phyloP scores from a whole-genome alignment of 192 early-diverging fungal genomes.

The Oehlia diaphana region DNA sequence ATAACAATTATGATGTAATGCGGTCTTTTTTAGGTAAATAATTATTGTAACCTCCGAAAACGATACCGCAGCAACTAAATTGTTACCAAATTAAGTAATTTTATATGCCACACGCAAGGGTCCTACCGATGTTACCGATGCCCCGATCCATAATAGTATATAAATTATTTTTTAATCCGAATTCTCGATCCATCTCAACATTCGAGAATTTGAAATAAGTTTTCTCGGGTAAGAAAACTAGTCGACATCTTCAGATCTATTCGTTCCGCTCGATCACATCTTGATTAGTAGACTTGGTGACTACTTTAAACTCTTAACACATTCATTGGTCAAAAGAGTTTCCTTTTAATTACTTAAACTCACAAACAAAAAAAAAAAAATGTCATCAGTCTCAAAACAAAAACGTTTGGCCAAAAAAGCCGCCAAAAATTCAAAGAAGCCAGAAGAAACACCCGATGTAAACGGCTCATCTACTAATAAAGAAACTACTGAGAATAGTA shows the following conservation, averaged over 20 bases:
- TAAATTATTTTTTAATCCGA: too few species aligned
- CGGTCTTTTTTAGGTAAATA: too few species aligned
- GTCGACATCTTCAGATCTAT: not conserved
- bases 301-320: not conserved
- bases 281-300: not conserved
- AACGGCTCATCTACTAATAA: constrained; percentile 38
- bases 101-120: too few species aligned
- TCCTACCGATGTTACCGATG: too few species aligned
- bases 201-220: not conserved
- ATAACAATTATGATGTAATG: too few species aligned
- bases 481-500: constrained; percentile 13
- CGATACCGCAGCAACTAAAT: too few species aligned
- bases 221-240: constrained; percentile 1
- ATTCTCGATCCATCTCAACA: not conserved
- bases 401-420: constrained; percentile 79
- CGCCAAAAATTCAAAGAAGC: constrained; percentile 44
- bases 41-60: too few species aligned
- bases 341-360: not conserved
- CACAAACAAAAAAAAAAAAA: not conserved
- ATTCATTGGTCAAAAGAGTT: not conserved
- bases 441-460: constrained; percentile 39
- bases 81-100: too few species aligned
- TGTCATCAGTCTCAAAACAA: constrained; percentile 71
- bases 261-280: not conserved
- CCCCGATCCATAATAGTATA: too few species aligned